Base-by-base conservation (phyloP, 2,329 filamentous ascomycete species). In the Cladosporium sphaerospermum region DNA sequence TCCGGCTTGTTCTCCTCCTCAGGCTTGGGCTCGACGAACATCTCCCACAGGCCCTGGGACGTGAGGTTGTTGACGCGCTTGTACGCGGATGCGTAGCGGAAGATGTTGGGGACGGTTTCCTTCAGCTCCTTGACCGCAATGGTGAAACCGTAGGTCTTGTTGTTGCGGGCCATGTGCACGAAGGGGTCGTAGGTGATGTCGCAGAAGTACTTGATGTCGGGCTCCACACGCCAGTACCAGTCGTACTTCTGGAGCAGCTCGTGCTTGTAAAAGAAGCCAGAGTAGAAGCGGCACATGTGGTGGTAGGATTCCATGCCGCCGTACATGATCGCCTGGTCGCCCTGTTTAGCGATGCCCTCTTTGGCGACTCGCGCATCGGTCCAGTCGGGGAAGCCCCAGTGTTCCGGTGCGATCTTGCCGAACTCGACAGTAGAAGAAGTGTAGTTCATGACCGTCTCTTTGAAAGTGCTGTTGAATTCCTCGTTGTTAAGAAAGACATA, bases 151-250 rank as follows among this genome's bases (percentile, higher is more conserved):
- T 99, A 99, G 0, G 92, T 97, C 76, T 99, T 99, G 75, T 97
- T 97, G 59, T 82, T 74, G 62, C 91, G 84, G 56, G 88, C 88
- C 93, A 99, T 99, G 70, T 90, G 85, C 56, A 93, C 78, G 76
- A 99, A 99, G 1, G 93, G 93, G 70, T 99, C 93, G 67, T 99
- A 99, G 60, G 93, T 99, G 62, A 99, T 97, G 69, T 99, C 93
- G 73, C 93, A 99, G 76, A 99, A 99, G 76, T 97, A 99, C 75
- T 92, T 96, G 81, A 99, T 97, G 73, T 99, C 93, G 60, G 93
- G 93, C 78, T 99, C 93, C 63, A 99, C 78, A 59, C 93, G 89
- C 93, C 93, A 99, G 77, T 99, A 99, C 93, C 93, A 99, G 68
- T 97, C 90, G 73, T 97, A 99, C 73, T 97, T 97, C 67, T 88